Conservation (phyloP, 805 yeast species). For the Blastobotrys americana region DNA sequence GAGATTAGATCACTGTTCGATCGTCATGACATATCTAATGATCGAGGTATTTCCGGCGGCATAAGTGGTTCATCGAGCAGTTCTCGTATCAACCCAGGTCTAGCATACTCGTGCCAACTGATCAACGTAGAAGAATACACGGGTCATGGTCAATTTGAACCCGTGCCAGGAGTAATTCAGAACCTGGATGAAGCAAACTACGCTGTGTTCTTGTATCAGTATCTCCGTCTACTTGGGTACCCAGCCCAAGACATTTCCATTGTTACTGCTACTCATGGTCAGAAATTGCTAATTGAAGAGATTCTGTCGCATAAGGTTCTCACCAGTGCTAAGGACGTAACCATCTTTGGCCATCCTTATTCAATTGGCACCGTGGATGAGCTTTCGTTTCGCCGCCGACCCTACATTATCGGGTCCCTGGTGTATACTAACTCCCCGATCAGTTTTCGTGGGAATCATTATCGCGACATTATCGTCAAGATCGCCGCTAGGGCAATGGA, state of each 20-base stretch:
- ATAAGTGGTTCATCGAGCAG: too few relatives aligned
- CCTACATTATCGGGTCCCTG: constrained; percentile 32
- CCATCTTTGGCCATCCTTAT: constrained; percentile 28
- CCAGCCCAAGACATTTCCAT: constrained; percentile 35
- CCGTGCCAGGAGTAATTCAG: constrained; percentile 22
- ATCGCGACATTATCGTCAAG: background rate
- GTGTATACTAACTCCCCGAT: constrained; percentile 30
- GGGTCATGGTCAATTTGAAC: constrained; percentile 19
- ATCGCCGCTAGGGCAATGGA: constrained; percentile 22
- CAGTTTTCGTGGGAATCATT: constrained; percentile 16
- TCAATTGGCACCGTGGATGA: constrained; percentile 28
- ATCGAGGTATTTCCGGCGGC: background rate
- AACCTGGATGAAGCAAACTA: constrained; percentile 45
- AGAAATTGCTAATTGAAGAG: constrained; percentile 38
- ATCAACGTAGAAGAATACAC: constrained; percentile 29
- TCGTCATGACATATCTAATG: constrained; percentile 5
- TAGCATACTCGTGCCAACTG: constrained; percentile 29
- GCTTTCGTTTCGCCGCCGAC: constrained; percentile 26
- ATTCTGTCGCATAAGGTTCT: constrained; percentile 31
- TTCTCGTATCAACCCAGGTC: constrained; percentile 33
- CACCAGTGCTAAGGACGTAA: constrained; percentile 6
- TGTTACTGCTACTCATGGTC: constrained; percentile 36
- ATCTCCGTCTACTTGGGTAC: constrained; percentile 41
- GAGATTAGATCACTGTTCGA: constrained; percentile 11
- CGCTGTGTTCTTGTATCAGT: constrained; percentile 39